phyloP scores from a whole-genome alignment of 2,329 filamentous ascomycete genomes.

The Hortaea werneckii region DNA sequence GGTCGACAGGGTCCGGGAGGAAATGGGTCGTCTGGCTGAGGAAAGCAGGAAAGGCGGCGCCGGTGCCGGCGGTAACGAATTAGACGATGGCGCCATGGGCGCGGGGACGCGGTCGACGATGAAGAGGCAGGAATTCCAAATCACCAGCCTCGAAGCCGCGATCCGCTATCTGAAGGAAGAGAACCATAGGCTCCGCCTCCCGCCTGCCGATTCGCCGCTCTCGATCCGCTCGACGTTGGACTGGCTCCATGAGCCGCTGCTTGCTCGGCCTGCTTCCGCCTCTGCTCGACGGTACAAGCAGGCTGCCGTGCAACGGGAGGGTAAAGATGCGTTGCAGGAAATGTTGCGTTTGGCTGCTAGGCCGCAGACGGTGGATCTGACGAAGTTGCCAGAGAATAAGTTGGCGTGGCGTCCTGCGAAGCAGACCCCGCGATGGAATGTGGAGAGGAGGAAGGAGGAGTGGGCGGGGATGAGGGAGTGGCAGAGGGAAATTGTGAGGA shows the following conservation, averaged over 20 bases:
- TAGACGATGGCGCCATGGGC: slow-evolving; percentile 56
- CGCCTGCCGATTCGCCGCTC: slow-evolving; percentile 12
- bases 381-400: slow-evolving; percentile 46
- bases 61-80: slow-evolving; percentile 46
- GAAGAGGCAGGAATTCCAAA: slow-evolving; percentile 62
- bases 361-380: slow-evolving; percentile 44
- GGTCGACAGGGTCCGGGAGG: slow-evolving; percentile 18
- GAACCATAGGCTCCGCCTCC: slow-evolving; percentile 50
- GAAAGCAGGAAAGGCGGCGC: slow-evolving; percentile 28
- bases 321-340: slow-evolving; percentile 53
- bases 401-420: slow-evolving; percentile 57
- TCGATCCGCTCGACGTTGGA: slow-evolving; percentile 32
- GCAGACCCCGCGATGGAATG: slow-evolving; percentile 55
- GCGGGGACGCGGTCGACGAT: slow-evolving; percentile 60
- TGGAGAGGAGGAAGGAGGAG: slow-evolving; percentile 55
- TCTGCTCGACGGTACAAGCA: slow-evolving; percentile 21
- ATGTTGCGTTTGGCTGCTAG: slow-evolving; percentile 52
- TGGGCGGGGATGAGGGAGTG: slow-evolving; percentile 41
- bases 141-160: slow-evolving; percentile 49
- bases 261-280: too few relatives aligned
- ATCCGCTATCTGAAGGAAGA: slow-evolving; percentile 60
- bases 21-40: slow-evolving; percentile 19
- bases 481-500: slow-evolving; percentile 8
- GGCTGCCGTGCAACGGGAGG: slow-evolving; percentile 49
- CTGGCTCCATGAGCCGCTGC: slow-evolving; percentile 56